phyloP scores from a whole-genome alignment of 176 grass and related monocot species.

The bread wheat (Triticum aestivum) region DNA sequence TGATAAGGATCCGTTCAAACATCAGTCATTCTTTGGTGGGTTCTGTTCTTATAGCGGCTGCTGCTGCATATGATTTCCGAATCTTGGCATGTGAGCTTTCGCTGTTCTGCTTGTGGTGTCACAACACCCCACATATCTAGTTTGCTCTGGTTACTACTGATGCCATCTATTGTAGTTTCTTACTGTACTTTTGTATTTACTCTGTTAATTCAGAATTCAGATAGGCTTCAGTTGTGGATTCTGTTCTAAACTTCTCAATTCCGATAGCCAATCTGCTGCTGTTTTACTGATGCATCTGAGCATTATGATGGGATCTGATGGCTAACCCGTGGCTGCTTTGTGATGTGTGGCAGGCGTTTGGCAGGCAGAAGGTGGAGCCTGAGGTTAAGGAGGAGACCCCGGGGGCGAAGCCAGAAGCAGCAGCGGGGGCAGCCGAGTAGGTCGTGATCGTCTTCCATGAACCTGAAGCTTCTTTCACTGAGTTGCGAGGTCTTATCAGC shows the following conservation, averaged over 20 bases:
- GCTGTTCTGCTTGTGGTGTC: neutral
- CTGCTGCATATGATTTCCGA: neutral
- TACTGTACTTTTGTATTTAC: no score
- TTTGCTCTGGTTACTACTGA: neutral
- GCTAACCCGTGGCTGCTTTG: neutral
- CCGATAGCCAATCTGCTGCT: no score
- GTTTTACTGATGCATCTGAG: no score
- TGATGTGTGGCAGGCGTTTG: constrained; percentile 7
- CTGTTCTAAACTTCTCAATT: neutral
- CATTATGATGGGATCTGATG: neutral
- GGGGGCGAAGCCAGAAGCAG: neutral
- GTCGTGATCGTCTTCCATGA: neutral
- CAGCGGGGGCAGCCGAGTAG: neutral
- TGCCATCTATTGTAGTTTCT: neutral
- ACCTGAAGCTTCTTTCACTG: constrained; percentile 4
- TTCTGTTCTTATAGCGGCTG: neutral
- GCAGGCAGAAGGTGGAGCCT: constrained; percentile 33
- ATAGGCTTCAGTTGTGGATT: no score
- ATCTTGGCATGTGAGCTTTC: neutral
- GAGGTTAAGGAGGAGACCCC: neutral
- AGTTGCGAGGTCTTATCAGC: neutral
- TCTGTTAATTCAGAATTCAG: neutral
- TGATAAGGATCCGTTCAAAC: no score
- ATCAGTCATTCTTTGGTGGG: no score
- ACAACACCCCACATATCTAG: no score